These are phyloP conservation scores for Fonsecaea multimorphosa DNA, from an alignment of 2,329 filamentous ascomycete species.

Conservation along the genomic window DNA sequence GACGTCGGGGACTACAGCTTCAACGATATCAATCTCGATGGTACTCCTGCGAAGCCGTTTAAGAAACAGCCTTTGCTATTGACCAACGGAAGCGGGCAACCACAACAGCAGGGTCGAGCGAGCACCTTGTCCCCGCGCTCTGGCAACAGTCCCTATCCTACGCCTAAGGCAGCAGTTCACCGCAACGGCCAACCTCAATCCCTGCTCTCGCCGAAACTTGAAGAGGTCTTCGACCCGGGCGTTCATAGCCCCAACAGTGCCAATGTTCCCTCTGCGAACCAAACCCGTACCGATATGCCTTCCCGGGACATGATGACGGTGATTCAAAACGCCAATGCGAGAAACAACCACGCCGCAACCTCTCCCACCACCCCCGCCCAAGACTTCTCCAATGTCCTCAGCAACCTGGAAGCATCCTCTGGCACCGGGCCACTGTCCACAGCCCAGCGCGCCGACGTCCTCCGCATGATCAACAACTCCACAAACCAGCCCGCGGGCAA, in stretches of 20 bases:
- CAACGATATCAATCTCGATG: conserved; percentile 43
- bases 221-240: conserved; percentile 52
- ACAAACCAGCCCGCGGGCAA: conserved; percentile 53
- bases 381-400: conserved; percentile 54
- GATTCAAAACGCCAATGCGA: conserved; percentile 55
- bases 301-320: conserved; percentile 57
- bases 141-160: conserved; percentile 37
- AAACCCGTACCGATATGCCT: conserved; percentile 37
- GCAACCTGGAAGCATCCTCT: conserved; percentile 51
- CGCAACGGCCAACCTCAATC: conserved; percentile 20
- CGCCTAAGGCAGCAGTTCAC: conserved; percentile 11
- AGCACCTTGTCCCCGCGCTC: conserved; percentile 47
- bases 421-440: conserved; percentile 52
- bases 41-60: conserved; percentile 48
- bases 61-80: conserved; percentile 56
- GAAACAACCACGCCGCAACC: conserved; percentile 41
- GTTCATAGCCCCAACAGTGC: conserved; percentile 29
- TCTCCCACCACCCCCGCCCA: conserved; percentile 46
- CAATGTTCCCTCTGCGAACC: conserved; percentile 21
- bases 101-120: conserved; percentile 42
- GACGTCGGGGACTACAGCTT: conserved; percentile 64
- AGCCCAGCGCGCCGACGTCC: conserved; percentile 55
- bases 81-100: conserved; percentile 49
- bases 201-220: conserved; percentile 46
- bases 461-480: conserved; percentile 53